Evolutionary conservation across 768 basidiomycete genomes (phyloP), one percentile per base, ranked within the genome.

Genomic region (Arthromyces matolae): DNA sequence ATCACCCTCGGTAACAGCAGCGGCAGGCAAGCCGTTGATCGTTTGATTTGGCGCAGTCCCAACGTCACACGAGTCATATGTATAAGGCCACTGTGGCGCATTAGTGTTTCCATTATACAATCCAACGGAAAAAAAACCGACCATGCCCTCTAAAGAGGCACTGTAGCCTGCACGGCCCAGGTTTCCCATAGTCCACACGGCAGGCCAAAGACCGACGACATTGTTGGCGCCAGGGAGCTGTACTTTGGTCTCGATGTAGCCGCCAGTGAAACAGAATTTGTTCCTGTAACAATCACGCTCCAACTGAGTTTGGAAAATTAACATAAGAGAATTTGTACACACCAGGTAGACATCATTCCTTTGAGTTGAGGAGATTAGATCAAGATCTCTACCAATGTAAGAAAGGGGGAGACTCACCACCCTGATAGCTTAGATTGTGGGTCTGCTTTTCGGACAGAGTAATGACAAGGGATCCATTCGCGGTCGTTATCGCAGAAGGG

Each of bases 181-280:
- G 69, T 82, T 68, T 57, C 79, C 82, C 77, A 73, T 84, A 23
- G 86, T 80, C 90, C 90, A 93, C 2, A 83, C 72, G 45, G 86
- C 89, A 36, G 89, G 90, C 90, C 88, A 91, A 63, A 78, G 63
- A 47, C 80, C 83, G 16, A 79, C 67, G 25, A 91, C 71, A 55
- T 83, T 79, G 55, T 77, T 81, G 14, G 76, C 69, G 7, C 86
- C 86, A 19, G 87, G 87, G 10, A 89, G 71, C 14, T 75, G 71
- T 8, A 87, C 81, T 8, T 67, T 75, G 0, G 74, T 63, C 60
- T 89, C 86, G 42, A 91, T 75, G 47, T 84, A 79, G 20, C 91
- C 90, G 20, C 86, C 88, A 12, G 87, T 88, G 66, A 92, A 93
- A 64, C 89, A 94, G 51, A 95, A 86, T 66, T 93, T 91, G 66